Percentiles rank a stretch among this genome's conserved stretches.
phyloP scores from a whole-genome alignment of 2,329 filamentous ascomycete species.

The Fusarium pininemorale region DNA sequence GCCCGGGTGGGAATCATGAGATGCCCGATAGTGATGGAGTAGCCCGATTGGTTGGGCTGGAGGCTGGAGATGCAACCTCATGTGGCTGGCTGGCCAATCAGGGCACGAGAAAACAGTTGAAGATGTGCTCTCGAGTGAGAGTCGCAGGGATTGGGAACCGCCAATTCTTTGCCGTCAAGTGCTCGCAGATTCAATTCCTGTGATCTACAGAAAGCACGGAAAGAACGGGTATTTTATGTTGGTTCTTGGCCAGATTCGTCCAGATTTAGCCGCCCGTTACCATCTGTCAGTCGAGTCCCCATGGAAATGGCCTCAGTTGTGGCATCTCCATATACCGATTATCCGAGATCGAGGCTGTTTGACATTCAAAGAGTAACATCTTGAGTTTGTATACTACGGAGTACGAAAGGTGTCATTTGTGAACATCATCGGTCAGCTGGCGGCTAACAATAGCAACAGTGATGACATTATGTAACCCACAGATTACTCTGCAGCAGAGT shows the following conservation, averaged over 20 bases:
- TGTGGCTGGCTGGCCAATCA: constrained; percentile 40
- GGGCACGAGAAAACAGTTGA: constrained; percentile 2
- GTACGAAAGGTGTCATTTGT: neutral
- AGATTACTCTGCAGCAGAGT: neutral
- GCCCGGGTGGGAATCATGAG: constrained; percentile 42
- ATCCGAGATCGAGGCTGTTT: constrained; percentile 2
- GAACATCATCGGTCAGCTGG: neutral
- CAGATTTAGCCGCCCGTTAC: constrained; percentile 28
- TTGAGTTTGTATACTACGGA: neutral
- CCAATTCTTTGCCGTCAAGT: constrained; percentile 12
- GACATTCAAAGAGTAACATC: neutral
- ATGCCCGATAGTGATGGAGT: constrained; percentile 21
- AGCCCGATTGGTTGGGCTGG: constrained; percentile 41
- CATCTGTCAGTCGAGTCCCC: constrained; percentile 27
- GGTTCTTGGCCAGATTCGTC: constrained; percentile 17
- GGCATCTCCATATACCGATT: neutral
- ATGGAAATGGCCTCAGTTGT: constrained; percentile 25
- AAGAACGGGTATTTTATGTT: neutral
- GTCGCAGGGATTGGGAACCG: constrained; percentile 18
- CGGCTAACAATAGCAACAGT: neutral
- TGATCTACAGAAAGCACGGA: constrained; percentile 7
- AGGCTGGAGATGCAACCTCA: constrained; percentile 25
- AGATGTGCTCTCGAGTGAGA: constrained; percentile 27
- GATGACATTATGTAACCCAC: neutral
- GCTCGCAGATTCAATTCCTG: constrained; percentile 25